Evolutionary conservation across 495 filamentous ascomycete species (phyloP).

Genomic region (Evansstolkia leycettana): DNA sequence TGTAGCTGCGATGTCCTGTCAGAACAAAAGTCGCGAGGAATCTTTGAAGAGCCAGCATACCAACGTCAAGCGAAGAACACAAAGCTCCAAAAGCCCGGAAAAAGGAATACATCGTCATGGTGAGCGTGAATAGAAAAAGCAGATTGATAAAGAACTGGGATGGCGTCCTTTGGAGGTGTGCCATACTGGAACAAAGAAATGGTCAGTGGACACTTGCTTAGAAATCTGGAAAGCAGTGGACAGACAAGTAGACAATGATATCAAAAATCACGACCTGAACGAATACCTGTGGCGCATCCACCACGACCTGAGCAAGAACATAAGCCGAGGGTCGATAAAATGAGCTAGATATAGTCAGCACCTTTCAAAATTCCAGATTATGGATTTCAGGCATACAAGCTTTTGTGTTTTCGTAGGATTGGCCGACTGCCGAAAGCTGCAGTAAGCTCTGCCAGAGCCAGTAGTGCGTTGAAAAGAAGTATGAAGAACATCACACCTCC

Average conservation of each 20-base stretch:
- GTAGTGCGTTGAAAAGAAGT: conserved; percentile 68
- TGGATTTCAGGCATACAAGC: conserved; percentile 30
- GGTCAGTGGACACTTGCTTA: conserved; percentile 6
- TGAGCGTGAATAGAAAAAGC: conserved; percentile 46
- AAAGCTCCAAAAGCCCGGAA: conserved; percentile 63
- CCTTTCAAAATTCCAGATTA: not conserved
- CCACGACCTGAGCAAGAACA: conserved; percentile 62
- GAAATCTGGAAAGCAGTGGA: conserved; percentile 4
- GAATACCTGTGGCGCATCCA: conserved; percentile 62
- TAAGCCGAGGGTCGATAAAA: conserved; percentile 77
- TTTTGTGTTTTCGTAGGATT: conserved; percentile 73
- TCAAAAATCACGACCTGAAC: conserved; percentile 61
- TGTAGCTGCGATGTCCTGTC: too few species aligned
- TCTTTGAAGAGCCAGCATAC: conserved; percentile 15
- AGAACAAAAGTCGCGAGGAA: too few species aligned
- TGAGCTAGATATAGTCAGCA: conserved; percentile 25
- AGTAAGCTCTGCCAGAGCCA: conserved; percentile 67
- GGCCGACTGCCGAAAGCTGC: conserved; percentile 56
- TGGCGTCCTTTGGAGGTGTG: conserved; percentile 50
- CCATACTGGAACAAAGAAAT: conserved; percentile 24
- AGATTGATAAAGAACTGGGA: conserved; percentile 78
- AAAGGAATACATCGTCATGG: conserved; percentile 68
- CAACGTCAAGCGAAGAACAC: conserved; percentile 47
- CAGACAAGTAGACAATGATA: conserved; percentile 61
- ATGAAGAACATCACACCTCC: conserved; percentile 60